Evolutionary conservation across 768 basidiomycete genomes (phyloP).

Genomic region (Russula sp.): DNA sequence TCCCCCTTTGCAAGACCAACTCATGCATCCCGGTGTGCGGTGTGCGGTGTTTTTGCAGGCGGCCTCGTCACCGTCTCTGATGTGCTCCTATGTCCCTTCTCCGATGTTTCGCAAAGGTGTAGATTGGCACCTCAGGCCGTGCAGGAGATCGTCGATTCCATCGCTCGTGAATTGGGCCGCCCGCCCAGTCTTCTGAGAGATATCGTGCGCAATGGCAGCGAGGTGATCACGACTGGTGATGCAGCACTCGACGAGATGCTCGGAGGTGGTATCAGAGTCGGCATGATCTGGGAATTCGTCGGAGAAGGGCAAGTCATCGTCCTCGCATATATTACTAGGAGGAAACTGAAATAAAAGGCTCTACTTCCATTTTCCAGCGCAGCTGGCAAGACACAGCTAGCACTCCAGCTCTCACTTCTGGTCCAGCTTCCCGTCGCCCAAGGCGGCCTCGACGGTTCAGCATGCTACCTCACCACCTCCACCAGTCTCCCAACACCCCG

Average conservation of each 20-base stretch:
- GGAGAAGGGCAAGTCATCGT: slow-evolving; percentile 68
- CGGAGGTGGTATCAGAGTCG: slow-evolving; percentile 72
- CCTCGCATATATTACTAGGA: neutral
- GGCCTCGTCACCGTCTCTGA: slow-evolving; percentile 42
- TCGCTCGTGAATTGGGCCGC: slow-evolving; percentile 39
- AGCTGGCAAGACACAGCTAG: slow-evolving; percentile 91
- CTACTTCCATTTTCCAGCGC: slow-evolving; percentile 44
- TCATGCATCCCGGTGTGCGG: neutral
- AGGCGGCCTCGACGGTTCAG: slow-evolving; percentile 57
- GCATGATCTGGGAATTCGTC: slow-evolving; percentile 80
- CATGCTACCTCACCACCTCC: slow-evolving; percentile 74
- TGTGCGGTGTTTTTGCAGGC: slow-evolving; percentile 37
- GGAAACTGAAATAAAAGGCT: neutral
- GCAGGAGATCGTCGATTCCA: slow-evolving; percentile 40
- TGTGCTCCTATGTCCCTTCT: slow-evolving; percentile 40
- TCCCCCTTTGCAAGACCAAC: too few relatives aligned
- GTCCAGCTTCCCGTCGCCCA: slow-evolving; percentile 59
- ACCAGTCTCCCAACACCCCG: slow-evolving; percentile 60
- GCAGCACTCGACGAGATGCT: slow-evolving; percentile 54
- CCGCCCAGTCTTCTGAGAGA: slow-evolving; percentile 37
- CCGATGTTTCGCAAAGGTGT: slow-evolving; percentile 52
- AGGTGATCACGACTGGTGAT: slow-evolving; percentile 71
- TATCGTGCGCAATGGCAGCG: slow-evolving; percentile 32
- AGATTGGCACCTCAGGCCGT: slow-evolving; percentile 44
- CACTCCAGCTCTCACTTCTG: slow-evolving; percentile 71